Percentiles rank a stretch among this genome's conserved stretches.
These are phyloP conservation scores for Saksenaea oblongispora DNA, from an alignment of 371 early-diverging fungal genomes.

Conservation along the genomic window DNA sequence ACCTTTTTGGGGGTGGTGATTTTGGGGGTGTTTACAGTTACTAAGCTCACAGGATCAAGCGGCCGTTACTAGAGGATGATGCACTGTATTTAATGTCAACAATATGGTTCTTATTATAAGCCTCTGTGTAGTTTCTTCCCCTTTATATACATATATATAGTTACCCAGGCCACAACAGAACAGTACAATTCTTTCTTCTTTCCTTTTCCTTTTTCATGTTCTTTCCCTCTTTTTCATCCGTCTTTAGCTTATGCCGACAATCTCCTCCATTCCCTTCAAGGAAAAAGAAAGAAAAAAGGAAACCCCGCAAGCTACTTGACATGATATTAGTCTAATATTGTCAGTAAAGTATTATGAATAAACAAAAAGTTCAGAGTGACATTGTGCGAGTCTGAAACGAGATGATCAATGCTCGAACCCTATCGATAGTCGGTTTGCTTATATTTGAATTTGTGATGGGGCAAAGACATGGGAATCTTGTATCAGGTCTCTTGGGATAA, in stretches of 20 bases:
- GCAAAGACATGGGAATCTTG: slow-evolving; percentile 4
- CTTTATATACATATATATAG: background rate
- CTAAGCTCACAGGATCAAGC: slow-evolving; percentile 20
- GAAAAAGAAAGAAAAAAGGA: background rate
- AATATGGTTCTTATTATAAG: background rate
- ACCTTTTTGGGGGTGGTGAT: slow-evolving; percentile 60
- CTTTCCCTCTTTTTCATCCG: background rate
- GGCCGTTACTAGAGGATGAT: slow-evolving; percentile 12
- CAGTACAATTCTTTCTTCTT: background rate
- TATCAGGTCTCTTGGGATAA: background rate
- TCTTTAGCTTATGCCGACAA: background rate
- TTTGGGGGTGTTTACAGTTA: slow-evolving; percentile 55
- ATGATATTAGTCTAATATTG: background rate
- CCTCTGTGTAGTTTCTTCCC: background rate
- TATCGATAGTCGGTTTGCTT: background rate
- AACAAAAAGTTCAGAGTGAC: background rate
- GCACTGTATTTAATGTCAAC: background rate
- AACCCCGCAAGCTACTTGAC: background rate
- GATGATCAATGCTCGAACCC: background rate
- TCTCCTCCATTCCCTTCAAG: background rate
- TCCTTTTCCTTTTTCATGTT: background rate
- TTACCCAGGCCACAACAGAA: background rate
- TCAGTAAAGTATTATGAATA: background rate
- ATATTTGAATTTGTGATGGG: background rate
- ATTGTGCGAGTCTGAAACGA: background rate